These are phyloP conservation scores for Candida endomychidarum DNA, from an alignment of 805 yeast genomes.

Conservation along the genomic window DNA sequence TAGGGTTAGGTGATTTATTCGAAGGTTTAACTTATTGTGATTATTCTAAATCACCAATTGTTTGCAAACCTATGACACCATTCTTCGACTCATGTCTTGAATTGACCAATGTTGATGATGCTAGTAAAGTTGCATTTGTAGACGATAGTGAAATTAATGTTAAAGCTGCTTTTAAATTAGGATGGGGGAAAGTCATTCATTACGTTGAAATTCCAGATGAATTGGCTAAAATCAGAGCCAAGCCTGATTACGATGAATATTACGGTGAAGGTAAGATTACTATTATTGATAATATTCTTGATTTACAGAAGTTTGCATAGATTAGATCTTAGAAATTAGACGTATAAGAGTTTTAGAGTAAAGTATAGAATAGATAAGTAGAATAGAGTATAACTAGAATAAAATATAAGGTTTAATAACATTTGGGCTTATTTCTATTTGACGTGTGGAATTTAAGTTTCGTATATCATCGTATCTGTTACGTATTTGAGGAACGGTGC, in stretches of 20 bases:
- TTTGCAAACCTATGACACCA: conserved; percentile 85
- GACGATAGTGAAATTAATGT: conserved; percentile 87
- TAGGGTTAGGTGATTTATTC: conserved; percentile 89
- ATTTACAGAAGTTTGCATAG: conserved; percentile 19
- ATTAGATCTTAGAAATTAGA: too few species aligned
- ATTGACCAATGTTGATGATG: conserved; percentile 41
- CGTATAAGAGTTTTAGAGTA: neutral
- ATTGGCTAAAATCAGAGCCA: conserved; percentile 29
- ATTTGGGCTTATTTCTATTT: too few species aligned
- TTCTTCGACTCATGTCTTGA: conserved; percentile 67
- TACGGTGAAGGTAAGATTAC: conserved; percentile 33
- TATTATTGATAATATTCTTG: conserved; percentile 34
- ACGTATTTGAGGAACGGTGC: too few species aligned
- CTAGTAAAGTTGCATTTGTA: conserved; percentile 62
- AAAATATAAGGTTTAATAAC: too few species aligned
- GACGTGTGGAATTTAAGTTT: too few species aligned
- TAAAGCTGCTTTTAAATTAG: conserved; percentile 66
- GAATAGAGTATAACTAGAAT: too few species aligned
- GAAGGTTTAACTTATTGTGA: conserved; percentile 95
- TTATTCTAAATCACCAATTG: conserved; percentile 64
- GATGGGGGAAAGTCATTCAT: conserved; percentile 72
- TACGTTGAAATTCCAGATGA: conserved; percentile 71
- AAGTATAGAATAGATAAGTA: neutral
- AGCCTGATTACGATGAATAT: conserved; percentile 31
- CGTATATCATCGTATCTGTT: too few species aligned